Evolutionary conservation across 1,139 yeast genomes (phyloP).

Genomic region (Hansenula lynferdii): DNA sequence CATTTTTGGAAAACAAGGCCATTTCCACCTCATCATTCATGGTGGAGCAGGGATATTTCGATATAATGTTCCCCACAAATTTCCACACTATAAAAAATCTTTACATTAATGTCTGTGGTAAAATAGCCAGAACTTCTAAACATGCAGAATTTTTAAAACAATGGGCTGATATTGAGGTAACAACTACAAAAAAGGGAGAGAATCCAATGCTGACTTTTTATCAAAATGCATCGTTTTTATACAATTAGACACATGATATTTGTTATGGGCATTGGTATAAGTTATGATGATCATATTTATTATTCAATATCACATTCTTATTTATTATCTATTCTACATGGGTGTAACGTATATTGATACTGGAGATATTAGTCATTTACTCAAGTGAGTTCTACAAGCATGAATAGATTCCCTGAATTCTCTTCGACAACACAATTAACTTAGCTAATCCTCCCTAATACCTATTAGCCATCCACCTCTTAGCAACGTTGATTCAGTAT

Average conservation of each 20-base stretch:
- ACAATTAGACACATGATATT: constrained; percentile 3
- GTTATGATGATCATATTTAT: no score
- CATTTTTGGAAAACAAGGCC: constrained; percentile 63
- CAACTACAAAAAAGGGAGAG: constrained; percentile 74
- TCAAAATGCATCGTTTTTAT: constrained; percentile 71
- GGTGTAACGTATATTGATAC: no score
- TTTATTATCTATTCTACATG: not conserved
- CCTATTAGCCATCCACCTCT: no score
- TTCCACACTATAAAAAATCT: constrained; percentile 58
- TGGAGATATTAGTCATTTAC: no score
- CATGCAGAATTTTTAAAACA: constrained; percentile 62
- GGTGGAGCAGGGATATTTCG: constrained; percentile 82
- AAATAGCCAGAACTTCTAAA: constrained; percentile 45
- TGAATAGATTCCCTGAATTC: no score
- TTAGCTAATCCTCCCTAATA: no score
- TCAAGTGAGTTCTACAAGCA: no score
- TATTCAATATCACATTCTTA: not conserved
- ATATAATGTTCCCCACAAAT: constrained; percentile 84
- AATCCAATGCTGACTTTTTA: constrained; percentile 85
- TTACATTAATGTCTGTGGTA: constrained; percentile 64
- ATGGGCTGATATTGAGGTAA: constrained; percentile 70
- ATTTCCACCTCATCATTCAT: constrained; percentile 49
- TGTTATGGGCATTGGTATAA: not conserved
- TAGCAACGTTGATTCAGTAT: no score
- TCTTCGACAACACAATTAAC: no score